A percentile compares a stretch with the other conserved stretches of the same genome.
Evolutionary conservation across 129 eudicot species (phyloP).

Genomic region (Pseudognaphalium luteoalbum): DNA sequence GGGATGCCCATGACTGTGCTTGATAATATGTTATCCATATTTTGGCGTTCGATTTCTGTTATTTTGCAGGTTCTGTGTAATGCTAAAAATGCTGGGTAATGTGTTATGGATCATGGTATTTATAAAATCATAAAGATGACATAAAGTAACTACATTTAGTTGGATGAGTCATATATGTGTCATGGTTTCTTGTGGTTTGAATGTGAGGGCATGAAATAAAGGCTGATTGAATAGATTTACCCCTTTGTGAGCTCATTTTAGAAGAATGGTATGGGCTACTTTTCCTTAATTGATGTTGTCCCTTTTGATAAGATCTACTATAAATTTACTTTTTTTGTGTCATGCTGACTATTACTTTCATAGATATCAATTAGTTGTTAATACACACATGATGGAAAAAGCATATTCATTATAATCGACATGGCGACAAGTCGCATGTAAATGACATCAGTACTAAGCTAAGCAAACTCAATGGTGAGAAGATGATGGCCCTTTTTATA

Average conservation of each 20-base stretch:
- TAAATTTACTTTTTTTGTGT: neutral
- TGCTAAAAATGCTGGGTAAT: conserved; percentile 13
- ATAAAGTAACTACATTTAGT: conserved; percentile 17
- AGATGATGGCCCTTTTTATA: neutral
- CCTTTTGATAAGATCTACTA: neutral
- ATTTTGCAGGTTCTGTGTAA: neutral
- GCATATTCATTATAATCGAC: neutral
- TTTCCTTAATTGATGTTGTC: neutral
- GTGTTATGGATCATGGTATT: conserved; percentile 21
- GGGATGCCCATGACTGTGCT: conserved; percentile 4
- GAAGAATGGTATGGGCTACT: neutral
- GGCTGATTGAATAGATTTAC: neutral
- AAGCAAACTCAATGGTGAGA: neutral
- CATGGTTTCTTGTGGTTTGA: conserved; percentile 18
- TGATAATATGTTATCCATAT: conserved; percentile 27
- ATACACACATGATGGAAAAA: neutral
- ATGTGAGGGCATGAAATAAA: conserved; percentile 9
- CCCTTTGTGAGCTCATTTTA: neutral
- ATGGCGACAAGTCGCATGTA: neutral
- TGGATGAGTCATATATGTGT: conserved; percentile 33
- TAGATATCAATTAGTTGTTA: neutral
- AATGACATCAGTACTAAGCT: neutral
- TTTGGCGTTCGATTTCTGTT: neutral
- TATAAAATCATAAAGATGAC: conserved; percentile 15
- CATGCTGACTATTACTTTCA: neutral